Evolutionary conservation across 495 filamentous ascomycete species (phyloP).

Genomic region (Rhypophila decipiens): DNA sequence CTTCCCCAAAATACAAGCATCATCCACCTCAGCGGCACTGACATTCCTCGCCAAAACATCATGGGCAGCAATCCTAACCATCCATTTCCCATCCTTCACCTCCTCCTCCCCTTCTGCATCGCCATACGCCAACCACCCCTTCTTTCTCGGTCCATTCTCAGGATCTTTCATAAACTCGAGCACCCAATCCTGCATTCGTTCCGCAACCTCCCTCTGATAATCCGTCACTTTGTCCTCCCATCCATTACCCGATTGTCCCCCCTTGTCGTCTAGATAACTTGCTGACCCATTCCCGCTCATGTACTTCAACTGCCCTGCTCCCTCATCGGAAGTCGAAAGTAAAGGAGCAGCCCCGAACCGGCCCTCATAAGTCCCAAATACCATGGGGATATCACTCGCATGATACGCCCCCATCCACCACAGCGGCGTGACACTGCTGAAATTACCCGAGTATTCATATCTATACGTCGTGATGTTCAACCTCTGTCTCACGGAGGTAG

Average conservation of each 20-base stretch:
- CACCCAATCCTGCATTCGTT: constrained; percentile 38
- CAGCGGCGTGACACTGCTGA: constrained; percentile 34
- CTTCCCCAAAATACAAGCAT: constrained; percentile 13
- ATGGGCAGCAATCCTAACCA: constrained; percentile 13
- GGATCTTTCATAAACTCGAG: constrained; percentile 40
- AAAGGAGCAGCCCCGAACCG: background rate
- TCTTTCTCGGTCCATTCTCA: constrained; percentile 21
- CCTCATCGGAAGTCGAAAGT: too few species aligned
- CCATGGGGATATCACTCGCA: constrained; percentile 37
- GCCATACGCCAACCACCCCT: constrained; percentile 14
- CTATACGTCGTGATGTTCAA: constrained; percentile 37
- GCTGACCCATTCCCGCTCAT: background rate
- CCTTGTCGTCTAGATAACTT: background rate
- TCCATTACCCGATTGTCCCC: too few species aligned
- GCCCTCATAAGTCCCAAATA: constrained; percentile 36
- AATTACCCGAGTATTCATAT: constrained; percentile 47
- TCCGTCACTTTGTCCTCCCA: constrained; percentile 18
- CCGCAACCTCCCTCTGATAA: constrained; percentile 28
- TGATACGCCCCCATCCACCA: constrained; percentile 49
- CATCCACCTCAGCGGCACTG: constrained; percentile 14
- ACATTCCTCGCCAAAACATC: constrained; percentile 6
- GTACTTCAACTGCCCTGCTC: too few species aligned
- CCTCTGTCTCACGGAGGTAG: constrained; percentile 15
- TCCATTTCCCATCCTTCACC: constrained; percentile 2
- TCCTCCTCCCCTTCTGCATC: background rate